These are phyloP conservation scores for Chamaecrista fasciculata DNA, from an alignment of 306 rosid species.

Conservation along the genomic window DNA sequence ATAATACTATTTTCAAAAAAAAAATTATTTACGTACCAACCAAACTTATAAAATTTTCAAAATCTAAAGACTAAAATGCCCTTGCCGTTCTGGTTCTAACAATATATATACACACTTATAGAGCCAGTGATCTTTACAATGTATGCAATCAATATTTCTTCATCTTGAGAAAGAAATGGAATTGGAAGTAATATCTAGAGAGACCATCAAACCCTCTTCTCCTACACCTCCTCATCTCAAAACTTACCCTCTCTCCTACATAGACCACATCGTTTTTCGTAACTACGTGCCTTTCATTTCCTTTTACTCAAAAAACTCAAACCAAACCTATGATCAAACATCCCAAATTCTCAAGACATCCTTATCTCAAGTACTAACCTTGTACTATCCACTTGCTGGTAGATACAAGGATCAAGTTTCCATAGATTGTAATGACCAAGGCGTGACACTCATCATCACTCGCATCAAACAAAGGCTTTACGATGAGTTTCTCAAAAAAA, in stretches of 20 bases:
- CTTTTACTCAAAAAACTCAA: slow-evolving; percentile 27
- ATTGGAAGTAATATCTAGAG: slow-evolving; percentile 41
- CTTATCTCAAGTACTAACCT: slow-evolving; percentile 38
- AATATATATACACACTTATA: too few species aligned
- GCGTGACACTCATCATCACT: slow-evolving; percentile 36
- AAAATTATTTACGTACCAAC: too few species aligned
- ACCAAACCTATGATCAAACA: too few species aligned
- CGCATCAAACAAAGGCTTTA: slow-evolving; percentile 19
- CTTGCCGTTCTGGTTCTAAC: too few species aligned
- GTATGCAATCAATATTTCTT: too few species aligned
- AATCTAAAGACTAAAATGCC: too few species aligned
- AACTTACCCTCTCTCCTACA: slow-evolving; percentile 34
- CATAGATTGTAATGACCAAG: slow-evolving; percentile 52
- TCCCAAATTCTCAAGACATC: slow-evolving; percentile 36
- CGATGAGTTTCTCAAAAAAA: slow-evolving; percentile 34
- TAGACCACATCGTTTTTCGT: slow-evolving; percentile 33
- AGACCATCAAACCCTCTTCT: too few species aligned
- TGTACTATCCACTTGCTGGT: slow-evolving; percentile 56
- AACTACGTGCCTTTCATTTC: slow-evolving; percentile 38
- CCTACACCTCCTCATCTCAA: slow-evolving; percentile 33
- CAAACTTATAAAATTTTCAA: too few species aligned
- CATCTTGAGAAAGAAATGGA: too few species aligned
- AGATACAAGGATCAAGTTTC: slow-evolving; percentile 27
- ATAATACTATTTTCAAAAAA: too few species aligned
- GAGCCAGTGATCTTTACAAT: too few species aligned